Conservation (phyloP, 805 yeast genomes). For the Kodamaea neixiangensis region DNA sequence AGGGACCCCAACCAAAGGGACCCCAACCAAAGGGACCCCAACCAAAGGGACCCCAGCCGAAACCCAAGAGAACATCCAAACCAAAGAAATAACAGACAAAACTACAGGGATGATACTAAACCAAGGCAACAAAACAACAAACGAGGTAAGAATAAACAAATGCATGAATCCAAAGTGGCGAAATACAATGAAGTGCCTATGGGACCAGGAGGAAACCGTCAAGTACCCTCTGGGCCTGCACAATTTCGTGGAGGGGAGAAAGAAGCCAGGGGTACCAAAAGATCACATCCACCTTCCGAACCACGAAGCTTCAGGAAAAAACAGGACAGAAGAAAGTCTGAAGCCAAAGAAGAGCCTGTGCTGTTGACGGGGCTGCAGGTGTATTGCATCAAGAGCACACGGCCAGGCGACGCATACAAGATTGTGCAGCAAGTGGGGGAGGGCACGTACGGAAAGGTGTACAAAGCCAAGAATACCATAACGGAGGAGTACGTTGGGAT, state of each 20-base stretch:
- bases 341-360: not conserved
- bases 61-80: not conserved
- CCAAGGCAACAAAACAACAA: not conserved
- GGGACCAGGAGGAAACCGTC: conserved; percentile 5
- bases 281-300: conserved; percentile 5
- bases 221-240: conserved; percentile 7
- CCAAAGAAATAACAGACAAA: not conserved
- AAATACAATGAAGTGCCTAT: not conserved
- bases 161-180: not conserved
- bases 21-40: too few relatives aligned
- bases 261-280: conserved; percentile 9
- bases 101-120: not conserved
- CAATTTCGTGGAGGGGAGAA: conserved; percentile 7
- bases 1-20: too few relatives aligned
- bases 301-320: conserved; percentile 8
- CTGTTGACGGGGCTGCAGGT: conserved; percentile 27
- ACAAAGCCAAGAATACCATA: conserved; percentile 72
- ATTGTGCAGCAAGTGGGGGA: conserved; percentile 93
- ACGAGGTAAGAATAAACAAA: not conserved
- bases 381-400: conserved; percentile 30
- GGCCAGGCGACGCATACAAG: conserved; percentile 52
- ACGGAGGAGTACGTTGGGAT: conserved; percentile 81
- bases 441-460: conserved; percentile 97
- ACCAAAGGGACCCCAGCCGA: too few relatives aligned
- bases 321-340: conserved; percentile 5